phyloP scores from a whole-genome alignment of 352 stramenopile genomes.

The Phytophthora cactorum region DNA sequence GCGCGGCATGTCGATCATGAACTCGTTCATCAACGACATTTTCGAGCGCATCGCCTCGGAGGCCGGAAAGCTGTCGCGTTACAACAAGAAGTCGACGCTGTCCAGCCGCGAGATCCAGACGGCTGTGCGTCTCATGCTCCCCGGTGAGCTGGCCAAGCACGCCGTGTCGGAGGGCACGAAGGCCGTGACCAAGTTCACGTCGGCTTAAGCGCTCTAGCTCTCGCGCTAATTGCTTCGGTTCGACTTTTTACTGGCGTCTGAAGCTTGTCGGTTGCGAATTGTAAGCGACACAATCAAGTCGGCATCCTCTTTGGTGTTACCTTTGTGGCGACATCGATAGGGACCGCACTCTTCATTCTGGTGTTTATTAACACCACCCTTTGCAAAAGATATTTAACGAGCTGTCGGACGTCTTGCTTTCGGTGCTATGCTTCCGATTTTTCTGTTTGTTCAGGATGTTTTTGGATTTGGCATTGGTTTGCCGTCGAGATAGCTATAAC shows the following conservation, averaged over 20 bases:
- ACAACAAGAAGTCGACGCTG: constrained; percentile 99
- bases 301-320: background rate
- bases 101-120: constrained; percentile 98
- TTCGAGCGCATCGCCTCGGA: constrained; percentile 98
- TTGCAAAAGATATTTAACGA: constrained; percentile 48
- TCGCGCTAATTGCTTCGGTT: background rate
- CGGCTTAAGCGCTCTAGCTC: constrained; percentile 60
- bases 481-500: no score
- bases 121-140: constrained; percentile 94
- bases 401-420: no score
- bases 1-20: constrained; percentile 99
- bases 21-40: constrained; percentile 99
- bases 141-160: constrained; percentile 97
- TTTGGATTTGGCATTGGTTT: no score
- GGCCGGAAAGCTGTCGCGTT: constrained; percentile 95
- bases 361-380: constrained; percentile 91
- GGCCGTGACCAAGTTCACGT: constrained; percentile 94
- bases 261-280: background rate
- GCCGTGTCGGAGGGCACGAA: constrained; percentile 98
- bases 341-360: constrained; percentile 40
- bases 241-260: constrained; percentile 1
- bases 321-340: no score
- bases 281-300: constrained; percentile 16
- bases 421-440: no score
- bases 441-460: no score